Evolutionary conservation across 371 early-diverging fungal genomes (phyloP), one percentile per base, ranked within the genome.

Genomic region (Basidiobolus heterosporus): DNA sequence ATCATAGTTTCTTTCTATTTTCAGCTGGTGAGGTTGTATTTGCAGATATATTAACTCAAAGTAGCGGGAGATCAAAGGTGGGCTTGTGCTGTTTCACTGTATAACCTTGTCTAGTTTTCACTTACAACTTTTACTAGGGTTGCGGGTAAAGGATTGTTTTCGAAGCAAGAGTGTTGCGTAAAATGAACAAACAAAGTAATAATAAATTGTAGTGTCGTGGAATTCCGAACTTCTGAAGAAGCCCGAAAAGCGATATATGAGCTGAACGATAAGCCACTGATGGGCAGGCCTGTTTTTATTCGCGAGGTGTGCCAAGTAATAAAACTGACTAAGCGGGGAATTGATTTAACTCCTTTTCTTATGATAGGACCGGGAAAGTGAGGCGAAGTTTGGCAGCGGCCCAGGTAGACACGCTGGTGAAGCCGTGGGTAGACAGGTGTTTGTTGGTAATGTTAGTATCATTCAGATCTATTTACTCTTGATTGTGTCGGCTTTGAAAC

Each of bases 271-370:
- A 69, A 72, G 2, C 66, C 67, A 2, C 66, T 87, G 44, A 75
- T 85, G 72, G 85, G 84, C 14, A 64, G 90, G 50, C 76, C 78
- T 16, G 74, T 85, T 15, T 84, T 82, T 65, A 67, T 88, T 36
- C 72, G 85, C 11, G 84, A 84, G 56, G 67, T 66, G 58, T 36
- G 36, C 21, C 16, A 17, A 3, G 3, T 9, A 3, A 9, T 1
- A 23, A 22, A 2, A 17, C 24, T n/a, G 14, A 1, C 16, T 35
- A 14, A 30, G 16, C 21, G 16, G 18, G 16, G 15, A 6, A 47
- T 18, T 16, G 14, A 15, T 8, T 46, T 38, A 13, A 42, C 48
- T 37, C 8, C 38, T 50, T 48, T 38, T 15, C 21, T 41, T 18
- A 38, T 20, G 38, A 19, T 53, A 73, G 69, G 80, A 79, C 54